These are phyloP conservation scores for Potentilla sterilis DNA, from an alignment of 306 rosid genomes.

Conservation along the genomic window DNA sequence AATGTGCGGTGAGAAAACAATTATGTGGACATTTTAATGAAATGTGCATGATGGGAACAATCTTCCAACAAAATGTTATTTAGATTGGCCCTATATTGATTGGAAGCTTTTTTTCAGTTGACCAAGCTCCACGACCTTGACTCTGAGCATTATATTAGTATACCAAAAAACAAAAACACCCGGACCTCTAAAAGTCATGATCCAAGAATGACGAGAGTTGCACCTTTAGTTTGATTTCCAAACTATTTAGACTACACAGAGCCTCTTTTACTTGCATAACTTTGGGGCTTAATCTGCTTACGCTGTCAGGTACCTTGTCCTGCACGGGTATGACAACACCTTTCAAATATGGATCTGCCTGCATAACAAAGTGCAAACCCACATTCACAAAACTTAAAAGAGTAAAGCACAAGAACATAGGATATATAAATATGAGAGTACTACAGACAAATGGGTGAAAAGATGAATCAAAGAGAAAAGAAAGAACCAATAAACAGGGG, in stretches of 20 bases:
- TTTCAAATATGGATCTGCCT: conserved; percentile 45
- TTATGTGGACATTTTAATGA: not conserved
- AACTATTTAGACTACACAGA: conserved; percentile 40
- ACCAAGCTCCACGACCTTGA: not conserved
- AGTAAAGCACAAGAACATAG: not conserved
- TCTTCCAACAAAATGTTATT: no score
- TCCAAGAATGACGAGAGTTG: not conserved
- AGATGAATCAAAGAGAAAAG: not conserved
- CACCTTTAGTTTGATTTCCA: conserved; percentile 53
- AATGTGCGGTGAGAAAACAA: not conserved
- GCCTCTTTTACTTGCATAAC: conserved; percentile 37
- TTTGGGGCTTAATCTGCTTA: conserved; percentile 29
- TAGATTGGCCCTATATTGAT: not conserved
- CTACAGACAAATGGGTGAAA: not conserved
- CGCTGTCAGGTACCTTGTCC: conserved; percentile 26
- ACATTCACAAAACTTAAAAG: not conserved
- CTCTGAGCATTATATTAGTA: not conserved
- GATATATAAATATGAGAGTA: not conserved
- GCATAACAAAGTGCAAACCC: conserved; percentile 10
- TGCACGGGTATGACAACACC: conserved; percentile 39
- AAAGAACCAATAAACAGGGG: not conserved
- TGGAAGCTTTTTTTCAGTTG: not conserved
- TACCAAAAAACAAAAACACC: not conserved
- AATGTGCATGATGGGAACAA: not conserved
- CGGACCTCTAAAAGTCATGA: not conserved